Conservation (phyloP, 352 stramenopile species). For the Phytophthora vignae region DNA sequence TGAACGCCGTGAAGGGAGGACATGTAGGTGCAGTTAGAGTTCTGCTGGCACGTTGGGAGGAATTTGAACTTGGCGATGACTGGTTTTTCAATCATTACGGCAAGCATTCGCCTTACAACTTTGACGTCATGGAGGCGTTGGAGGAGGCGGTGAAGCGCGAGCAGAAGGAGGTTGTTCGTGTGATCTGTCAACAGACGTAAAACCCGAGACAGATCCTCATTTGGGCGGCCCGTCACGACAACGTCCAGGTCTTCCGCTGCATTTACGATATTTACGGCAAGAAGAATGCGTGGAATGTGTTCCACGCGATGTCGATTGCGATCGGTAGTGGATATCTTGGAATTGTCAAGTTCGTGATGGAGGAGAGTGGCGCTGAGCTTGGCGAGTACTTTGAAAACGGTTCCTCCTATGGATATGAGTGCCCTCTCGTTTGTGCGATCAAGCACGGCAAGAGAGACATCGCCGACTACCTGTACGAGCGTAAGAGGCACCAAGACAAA, state of each 20-base stretch:
- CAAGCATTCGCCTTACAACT: neutral
- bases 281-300: neutral
- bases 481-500: neutral
- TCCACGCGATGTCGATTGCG: conserved; percentile 1
- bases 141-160: conserved; percentile 6
- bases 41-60: conserved; percentile 6
- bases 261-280: neutral
- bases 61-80: neutral
- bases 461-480: conserved; percentile 1
- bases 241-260: neutral
- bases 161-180: neutral
- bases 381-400: neutral
- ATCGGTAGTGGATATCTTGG: conserved; percentile 7
- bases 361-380: neutral
- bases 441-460: neutral
- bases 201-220: conserved; percentile 1
- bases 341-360: conserved; percentile 12
- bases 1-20: neutral
- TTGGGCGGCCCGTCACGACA: conserved; percentile 1
- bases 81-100: neutral
- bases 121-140: conserved; percentile 3
- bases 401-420: neutral
- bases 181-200: neutral
- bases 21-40: neutral
- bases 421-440: conserved; percentile 3